These are phyloP conservation scores for Chaetomiaceae sp. DNA, from an alignment of 2,329 filamentous ascomycete genomes.

Conservation along the genomic window DNA sequence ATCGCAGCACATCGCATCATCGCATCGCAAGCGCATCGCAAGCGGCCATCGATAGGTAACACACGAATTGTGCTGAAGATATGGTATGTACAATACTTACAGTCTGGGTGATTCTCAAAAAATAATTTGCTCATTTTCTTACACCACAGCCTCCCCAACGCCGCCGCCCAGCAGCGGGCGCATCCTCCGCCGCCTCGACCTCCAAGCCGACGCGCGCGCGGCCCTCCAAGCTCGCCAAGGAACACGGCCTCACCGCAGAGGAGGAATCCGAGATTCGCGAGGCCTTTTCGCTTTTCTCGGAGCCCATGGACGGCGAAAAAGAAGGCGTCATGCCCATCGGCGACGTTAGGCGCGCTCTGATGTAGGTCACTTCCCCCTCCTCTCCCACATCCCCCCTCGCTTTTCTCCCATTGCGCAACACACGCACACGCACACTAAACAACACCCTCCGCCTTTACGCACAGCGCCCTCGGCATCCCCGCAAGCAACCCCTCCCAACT, in stretches of 20 bases:
- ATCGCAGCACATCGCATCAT: background rate
- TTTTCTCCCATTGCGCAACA: background rate
- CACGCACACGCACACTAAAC: too few species aligned
- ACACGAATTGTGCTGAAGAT: too few species aligned
- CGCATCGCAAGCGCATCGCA: constrained; percentile 1
- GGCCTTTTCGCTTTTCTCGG: constrained; percentile 76
- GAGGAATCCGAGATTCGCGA: constrained; percentile 89
- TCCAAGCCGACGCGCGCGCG: constrained; percentile 37
- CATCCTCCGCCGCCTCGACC: constrained; percentile 19
- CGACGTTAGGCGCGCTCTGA: constrained; percentile 65
- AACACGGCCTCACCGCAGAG: constrained; percentile 75
- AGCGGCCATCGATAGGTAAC: too few species aligned
- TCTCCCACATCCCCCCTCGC: constrained; percentile 1
- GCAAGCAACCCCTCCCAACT: constrained; percentile 61
- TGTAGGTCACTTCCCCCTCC: constrained; percentile 45
- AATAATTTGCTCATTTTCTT: background rate
- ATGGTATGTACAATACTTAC: too few species aligned
- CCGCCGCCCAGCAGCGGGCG: constrained; percentile 33
- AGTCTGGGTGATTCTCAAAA: too few species aligned
- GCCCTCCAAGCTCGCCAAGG: constrained; percentile 83
- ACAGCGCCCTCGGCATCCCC: constrained; percentile 73
- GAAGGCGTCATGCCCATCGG: constrained; percentile 61
- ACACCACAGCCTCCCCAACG: constrained; percentile 46
- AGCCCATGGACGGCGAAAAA: constrained; percentile 65
- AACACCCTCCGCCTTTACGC: background rate